These are phyloP conservation scores for Knufia petricola DNA, from an alignment of 2,329 filamentous ascomycete species.

Conservation along the genomic window DNA sequence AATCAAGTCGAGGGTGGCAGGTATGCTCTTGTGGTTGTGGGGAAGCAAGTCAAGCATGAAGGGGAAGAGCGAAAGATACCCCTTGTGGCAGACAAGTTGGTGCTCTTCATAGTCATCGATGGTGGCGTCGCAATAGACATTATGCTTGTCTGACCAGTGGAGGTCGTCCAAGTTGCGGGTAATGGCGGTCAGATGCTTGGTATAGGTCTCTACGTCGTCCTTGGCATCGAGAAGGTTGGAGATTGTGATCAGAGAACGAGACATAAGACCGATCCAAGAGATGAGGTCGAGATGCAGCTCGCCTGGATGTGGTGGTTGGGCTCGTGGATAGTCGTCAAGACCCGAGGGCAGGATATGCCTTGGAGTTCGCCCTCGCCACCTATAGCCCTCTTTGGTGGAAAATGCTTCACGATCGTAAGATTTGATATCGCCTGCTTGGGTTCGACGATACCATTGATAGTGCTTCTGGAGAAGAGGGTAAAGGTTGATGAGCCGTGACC, in stretches of 20 bases:
- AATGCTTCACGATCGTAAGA: constrained; percentile 83
- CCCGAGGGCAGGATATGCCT: constrained; percentile 86
- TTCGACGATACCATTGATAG: constrained; percentile 90
- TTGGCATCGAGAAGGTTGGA: constrained; percentile 62
- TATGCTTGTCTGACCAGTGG: constrained; percentile 75
- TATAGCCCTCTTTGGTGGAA: constrained; percentile 83
- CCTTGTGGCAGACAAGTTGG: constrained; percentile 84
- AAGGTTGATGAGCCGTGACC: constrained; percentile 50
- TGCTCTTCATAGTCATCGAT: constrained; percentile 94
- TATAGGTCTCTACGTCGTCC: constrained; percentile 68
- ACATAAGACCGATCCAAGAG: constrained; percentile 97
- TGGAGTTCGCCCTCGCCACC: constrained; percentile 84
- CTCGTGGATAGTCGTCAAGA: constrained; percentile 88
- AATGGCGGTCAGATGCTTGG: constrained; percentile 65
- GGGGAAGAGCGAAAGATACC: constrained; percentile 87
- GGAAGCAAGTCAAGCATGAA: constrained; percentile 76
- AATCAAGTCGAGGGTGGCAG: constrained; percentile 66
- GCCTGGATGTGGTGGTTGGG: constrained; percentile 86
- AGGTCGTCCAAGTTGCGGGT: constrained; percentile 79
- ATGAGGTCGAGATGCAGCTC: constrained; percentile 93
- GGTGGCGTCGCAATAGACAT: constrained; percentile 87
- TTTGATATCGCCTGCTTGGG: constrained; percentile 81
- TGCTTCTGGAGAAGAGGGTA: constrained; percentile 84
- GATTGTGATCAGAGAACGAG: constrained; percentile 71
- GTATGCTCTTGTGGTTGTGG: constrained; percentile 63